These are phyloP conservation scores for Podochytrium sp. DNA, from an alignment of 192 early-diverging fungal genomes.

Conservation along the genomic window DNA sequence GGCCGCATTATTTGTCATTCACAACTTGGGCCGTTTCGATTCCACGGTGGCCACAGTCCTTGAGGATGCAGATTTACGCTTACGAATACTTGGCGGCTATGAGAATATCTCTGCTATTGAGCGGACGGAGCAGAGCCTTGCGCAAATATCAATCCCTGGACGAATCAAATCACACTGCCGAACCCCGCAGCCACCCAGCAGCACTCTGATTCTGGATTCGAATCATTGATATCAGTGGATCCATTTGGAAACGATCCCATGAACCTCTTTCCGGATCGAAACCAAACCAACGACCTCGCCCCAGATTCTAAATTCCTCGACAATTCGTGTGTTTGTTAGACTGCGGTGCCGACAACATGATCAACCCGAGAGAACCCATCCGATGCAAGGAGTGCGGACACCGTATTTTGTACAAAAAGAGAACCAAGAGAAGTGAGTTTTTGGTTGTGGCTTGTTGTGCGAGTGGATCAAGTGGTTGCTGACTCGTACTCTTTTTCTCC, in stretches of 20 bases:
- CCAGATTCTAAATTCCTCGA: no score
- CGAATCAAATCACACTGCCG: neutral
- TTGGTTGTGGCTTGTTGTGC: no score
- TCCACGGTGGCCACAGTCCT: no score
- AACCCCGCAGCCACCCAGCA: neutral
- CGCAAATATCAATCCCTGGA: neutral
- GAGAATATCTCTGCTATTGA: neutral
- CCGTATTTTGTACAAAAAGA: constrained; percentile 97
- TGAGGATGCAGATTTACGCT: no score
- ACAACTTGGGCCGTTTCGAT: neutral
- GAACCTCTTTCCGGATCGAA: neutral
- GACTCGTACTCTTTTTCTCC: no score
- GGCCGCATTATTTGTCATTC: neutral
- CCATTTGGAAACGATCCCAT: neutral
- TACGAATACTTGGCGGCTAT: no score
- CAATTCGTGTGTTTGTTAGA: constrained; percentile 50
- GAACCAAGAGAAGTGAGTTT: constrained; percentile 85
- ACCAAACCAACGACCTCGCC: neutral
- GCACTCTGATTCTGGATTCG: no score
- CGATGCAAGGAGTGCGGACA: constrained; percentile 96
- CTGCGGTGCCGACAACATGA: constrained; percentile 87
- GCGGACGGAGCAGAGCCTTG: no score
- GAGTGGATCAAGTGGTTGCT: no score
- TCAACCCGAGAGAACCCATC: constrained; percentile 94
- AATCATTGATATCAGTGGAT: no score